Percentiles rank a stretch among this genome's conserved stretches.
phyloP scores from a whole-genome alignment of 2,329 filamentous ascomycete species.

The Cadophora luteo-olivacea region DNA sequence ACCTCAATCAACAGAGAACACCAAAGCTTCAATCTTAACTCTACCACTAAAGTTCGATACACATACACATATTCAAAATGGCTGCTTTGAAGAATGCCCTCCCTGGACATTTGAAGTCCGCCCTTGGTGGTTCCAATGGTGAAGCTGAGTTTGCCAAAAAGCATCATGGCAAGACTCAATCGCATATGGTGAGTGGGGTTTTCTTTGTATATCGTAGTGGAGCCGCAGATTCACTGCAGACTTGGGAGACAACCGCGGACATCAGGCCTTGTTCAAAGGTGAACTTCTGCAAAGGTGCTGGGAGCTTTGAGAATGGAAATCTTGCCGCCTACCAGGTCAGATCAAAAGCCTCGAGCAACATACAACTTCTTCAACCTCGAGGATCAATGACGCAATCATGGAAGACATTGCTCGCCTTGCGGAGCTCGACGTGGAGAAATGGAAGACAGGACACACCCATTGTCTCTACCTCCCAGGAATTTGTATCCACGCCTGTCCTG shows the following conservation, averaged over 20 bases:
- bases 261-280: constrained; percentile 10
- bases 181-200: constrained; percentile 76
- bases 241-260: background rate
- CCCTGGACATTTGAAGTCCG: constrained; percentile 78
- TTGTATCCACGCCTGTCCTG: constrained; percentile 29
- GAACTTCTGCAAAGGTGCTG: constrained; percentile 19
- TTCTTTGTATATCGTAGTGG: background rate
- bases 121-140: constrained; percentile 41
- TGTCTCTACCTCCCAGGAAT: constrained; percentile 33
- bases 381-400: constrained; percentile 10
- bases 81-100: constrained; percentile 77
- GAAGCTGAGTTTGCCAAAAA: constrained; percentile 62
- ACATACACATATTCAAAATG: constrained; percentile 54
- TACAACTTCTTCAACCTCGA: background rate
- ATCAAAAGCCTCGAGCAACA: background rate
- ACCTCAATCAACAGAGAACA: constrained; percentile 4
- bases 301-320: background rate
- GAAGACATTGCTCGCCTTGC: background rate
- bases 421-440: constrained; percentile 6
- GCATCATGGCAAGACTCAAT: constrained; percentile 85
- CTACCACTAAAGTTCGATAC: constrained; percentile 8
- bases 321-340: background rate
- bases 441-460: constrained; percentile 8
- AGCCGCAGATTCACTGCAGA: background rate
- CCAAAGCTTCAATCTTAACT: background rate